Base-by-base conservation (phyloP, 2,329 filamentous ascomycete genomes). In the Aureobasidium sp. region DNA sequence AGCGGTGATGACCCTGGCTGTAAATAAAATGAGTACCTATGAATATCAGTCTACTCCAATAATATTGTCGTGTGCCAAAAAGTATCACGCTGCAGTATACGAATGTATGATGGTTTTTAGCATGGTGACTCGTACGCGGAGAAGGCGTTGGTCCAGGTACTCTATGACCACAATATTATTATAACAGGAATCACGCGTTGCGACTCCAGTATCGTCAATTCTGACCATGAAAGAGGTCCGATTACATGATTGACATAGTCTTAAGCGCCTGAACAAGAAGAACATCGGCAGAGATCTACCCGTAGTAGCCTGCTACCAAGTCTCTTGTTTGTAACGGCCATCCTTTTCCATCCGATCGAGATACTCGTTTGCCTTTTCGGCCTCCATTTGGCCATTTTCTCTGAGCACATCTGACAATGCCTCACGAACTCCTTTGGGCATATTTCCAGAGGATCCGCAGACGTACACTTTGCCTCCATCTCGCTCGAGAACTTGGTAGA, bases 391-490 rank as follows among this genome's bases (percentile, higher is more conserved):
- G 47, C 76, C 72, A n/a, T 70, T 69, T 37, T 67, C 66, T 49
- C 74, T 73, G 62, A 89, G 81, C 2, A 81, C 77, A 69, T 87
- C 84, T n/a, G 86, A 77, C 29, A 90, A 74, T 5, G 87, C 86
- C 69, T 85, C 82, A 20, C 86, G 77, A 1, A 90, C 84, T 12
- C 84, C 86, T 68, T 86, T 84, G 1, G 87, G 87, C 87, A 90
- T 90, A 63, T 82, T 83, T 0, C 87, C 87, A 0, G 85, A 87
- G 0, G 82, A 84, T 14, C 83, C 83, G 68, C 82, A 85, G 22
- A 86, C 76, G 66, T 80, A 84, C 0, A 85, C 77, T 15, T 83
- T 79, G 0, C 85, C 86, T 0, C 74, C 67, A 14, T 76, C 69
- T 39, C 79, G 76, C 39, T 79, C 73, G 5, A 89, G 70, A n/a